Base-by-base conservation (phyloP, 2,329 filamentous ascomycete genomes). In the Alternaria sp. region DNA sequence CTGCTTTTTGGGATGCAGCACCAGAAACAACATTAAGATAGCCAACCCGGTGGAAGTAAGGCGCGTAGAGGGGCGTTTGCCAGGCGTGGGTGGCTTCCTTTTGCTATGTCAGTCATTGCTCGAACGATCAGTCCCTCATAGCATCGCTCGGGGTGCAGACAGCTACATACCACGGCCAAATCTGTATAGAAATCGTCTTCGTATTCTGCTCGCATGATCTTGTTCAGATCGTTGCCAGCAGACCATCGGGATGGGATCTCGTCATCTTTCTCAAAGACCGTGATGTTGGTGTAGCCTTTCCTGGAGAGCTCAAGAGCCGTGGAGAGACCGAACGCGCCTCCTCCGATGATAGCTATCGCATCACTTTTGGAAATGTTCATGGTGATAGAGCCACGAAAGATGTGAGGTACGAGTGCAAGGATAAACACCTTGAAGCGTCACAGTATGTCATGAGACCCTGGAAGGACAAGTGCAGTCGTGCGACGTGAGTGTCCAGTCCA, bases 171-270 rank as follows among this genome's bases (percentile, higher is more conserved):
- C 57, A 87, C 76, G 2, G 86, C 83, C 46, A 88, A 70, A 3
- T 86, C 80, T 0, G 86, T 85, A 62, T 89, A 88, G 59, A 86
- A 87, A 0, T 81, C 79, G 61, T 88, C 86, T 64, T 87, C 85
- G 61, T 89, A 89, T 66, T 89, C 86, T 5, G 84, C 86, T 3
- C 87, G 82, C 36, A 89, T 80, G 59, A 89, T 89, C 74, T 89
- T 89, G 73, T 89, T 89, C 25, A 89, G 71, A 65, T 89, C 86
- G 62, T 87, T 87, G 19, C 83, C 87, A 0, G 86, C 88, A 0
- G 87, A 88, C 69, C 76, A 83, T 5, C 77, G 76, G 2, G 85
- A 84, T 1, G 86, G 86, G 3, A 84, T 81, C 10, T 79, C 75
- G 11, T 67, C 65, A 44, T 74, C 75, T 30, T 69, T 71, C 52